Evolutionary conservation across 108 stramenopile genomes (phyloP).

Genomic region (Fistulifera pelliculosa): DNA sequence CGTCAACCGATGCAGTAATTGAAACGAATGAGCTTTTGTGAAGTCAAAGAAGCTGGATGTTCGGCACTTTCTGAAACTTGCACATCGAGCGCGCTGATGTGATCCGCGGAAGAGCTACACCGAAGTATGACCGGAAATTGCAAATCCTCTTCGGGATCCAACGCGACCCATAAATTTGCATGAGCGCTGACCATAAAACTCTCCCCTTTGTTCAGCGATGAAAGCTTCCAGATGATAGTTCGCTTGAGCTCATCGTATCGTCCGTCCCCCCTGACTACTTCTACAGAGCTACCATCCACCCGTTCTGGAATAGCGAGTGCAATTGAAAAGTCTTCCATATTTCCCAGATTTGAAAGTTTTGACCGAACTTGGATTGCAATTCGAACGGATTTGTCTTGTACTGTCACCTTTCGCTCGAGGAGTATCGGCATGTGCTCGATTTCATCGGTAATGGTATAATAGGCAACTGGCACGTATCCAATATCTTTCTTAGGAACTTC

Average conservation of each 20-base stretch:
- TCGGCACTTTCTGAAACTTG: slow-evolving; percentile 21
- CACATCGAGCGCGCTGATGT: slow-evolving; percentile 38
- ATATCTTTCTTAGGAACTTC: slow-evolving; percentile 45
- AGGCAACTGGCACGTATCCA: slow-evolving; percentile 28
- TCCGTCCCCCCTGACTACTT: slow-evolving; percentile 47
- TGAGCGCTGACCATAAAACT: slow-evolving; percentile 56
- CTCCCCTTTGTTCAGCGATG: slow-evolving; percentile 47
- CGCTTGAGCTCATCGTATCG: slow-evolving; percentile 45
- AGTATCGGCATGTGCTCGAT: slow-evolving; percentile 50
- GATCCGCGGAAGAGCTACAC: slow-evolving; percentile 49
- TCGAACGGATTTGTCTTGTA: slow-evolving; percentile 33
- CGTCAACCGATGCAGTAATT: slow-evolving; percentile 40
- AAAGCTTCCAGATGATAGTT: slow-evolving; percentile 50
- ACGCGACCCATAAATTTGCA: slow-evolving; percentile 24
- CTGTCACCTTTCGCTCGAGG: slow-evolving; percentile 46
- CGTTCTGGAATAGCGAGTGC: slow-evolving; percentile 36
- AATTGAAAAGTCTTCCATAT: slow-evolving; percentile 50
- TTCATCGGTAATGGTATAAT: slow-evolving; percentile 24
- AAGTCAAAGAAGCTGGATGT: slow-evolving; percentile 21
- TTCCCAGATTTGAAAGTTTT: slow-evolving; percentile 55
- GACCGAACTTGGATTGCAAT: slow-evolving; percentile 70
- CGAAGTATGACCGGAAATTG: slow-evolving; percentile 57
- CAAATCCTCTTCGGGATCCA: slow-evolving; percentile 10
- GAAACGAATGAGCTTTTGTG: slow-evolving; percentile 20
- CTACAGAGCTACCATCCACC: slow-evolving; percentile 32